Base-by-base conservation (phyloP, 108 stramenopile species). In the Nannochloropsis salina region DNA sequence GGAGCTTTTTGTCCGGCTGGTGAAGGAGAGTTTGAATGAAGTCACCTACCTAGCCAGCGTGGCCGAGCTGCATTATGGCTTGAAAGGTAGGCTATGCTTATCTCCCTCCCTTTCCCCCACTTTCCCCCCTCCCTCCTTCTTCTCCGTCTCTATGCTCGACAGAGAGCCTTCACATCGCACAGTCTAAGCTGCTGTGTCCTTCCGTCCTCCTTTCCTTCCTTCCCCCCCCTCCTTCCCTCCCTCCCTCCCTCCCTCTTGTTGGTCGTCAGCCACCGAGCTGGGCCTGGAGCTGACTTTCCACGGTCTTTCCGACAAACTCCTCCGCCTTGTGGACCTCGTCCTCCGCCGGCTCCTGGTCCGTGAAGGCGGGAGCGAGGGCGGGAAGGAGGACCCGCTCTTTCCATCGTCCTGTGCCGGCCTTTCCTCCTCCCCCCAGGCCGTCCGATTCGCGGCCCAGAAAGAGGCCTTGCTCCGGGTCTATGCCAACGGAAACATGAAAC, bases 11-110 rank as follows among this genome's bases (percentile, higher is more conserved):
- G 85, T 90, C 42, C 84, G 90, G 80, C 61, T 91, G 44, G 81
- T 93, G 15, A 83, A 93, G 45, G 94, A 94, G 83, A 85, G 88
- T 31, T 89, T 90, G 81, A 94, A 92, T 79, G 93, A 92, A 80
- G 92, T 92, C 83, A 87, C 90, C 15, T 94, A 94, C 87, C 83
- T 91, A 80, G 94, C 94, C 1, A 86, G 85, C 15, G 93, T 94
- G 91, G 93, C 94, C 1, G 92, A 93, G 41, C 86, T 94, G 22
- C 86, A 92, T 51, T 92, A 90, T 83, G 80, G 86, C 42, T 18
- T 93, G 82, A 85, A 80, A 74, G 83, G 82, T 8, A 80, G 44
- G 22, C 61, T 51, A 9, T 51, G 10, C 47, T 12, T 11, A 51
- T 51, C 47, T 51, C 47, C 12, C 47, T 12, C 47, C 12, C 47